A percentile compares a stretch with the other conserved stretches of the same genome.
These are phyloP conservation scores for Periconia sp. DNA, from an alignment of 2,329 filamentous ascomycete species.

Conservation along the genomic window DNA sequence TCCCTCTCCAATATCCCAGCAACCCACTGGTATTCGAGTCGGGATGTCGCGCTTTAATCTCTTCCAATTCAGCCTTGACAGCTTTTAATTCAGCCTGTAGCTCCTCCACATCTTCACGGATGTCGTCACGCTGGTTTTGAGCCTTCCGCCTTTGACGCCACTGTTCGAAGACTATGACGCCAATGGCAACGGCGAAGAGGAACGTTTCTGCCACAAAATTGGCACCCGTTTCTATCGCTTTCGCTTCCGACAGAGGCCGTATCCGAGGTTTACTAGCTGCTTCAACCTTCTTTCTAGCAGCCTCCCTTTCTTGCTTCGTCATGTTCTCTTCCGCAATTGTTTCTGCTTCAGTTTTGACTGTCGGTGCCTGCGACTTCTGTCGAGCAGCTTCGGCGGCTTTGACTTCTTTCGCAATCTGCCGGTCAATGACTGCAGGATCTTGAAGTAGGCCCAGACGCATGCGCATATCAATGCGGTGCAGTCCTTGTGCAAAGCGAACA, in stretches of 20 bases:
- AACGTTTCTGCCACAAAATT: slow-evolving; percentile 71
- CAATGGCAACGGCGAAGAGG: slow-evolving; percentile 64
- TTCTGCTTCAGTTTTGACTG: slow-evolving; percentile 64
- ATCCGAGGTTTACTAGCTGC: slow-evolving; percentile 55
- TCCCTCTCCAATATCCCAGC: slow-evolving; percentile 33
- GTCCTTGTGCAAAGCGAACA: slow-evolving; percentile 62
- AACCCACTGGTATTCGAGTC: slow-evolving; percentile 27
- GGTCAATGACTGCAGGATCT: slow-evolving; percentile 58
- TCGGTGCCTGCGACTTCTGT: slow-evolving; percentile 54
- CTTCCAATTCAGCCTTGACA: slow-evolving; percentile 44
- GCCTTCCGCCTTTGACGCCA: slow-evolving; percentile 64
- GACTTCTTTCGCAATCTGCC: slow-evolving; percentile 55
- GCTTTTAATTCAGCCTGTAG: slow-evolving; percentile 53
- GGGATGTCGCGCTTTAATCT: slow-evolving; percentile 40
- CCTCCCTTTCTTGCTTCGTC: slow-evolving; percentile 50
- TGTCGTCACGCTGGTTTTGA: slow-evolving; percentile 59
- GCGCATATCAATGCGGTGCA: slow-evolving; percentile 69
- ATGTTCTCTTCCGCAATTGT: slow-evolving; percentile 58
- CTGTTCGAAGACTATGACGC: slow-evolving; percentile 64
- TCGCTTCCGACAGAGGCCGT: slow-evolving; percentile 65
- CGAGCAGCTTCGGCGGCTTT: slow-evolving; percentile 59
- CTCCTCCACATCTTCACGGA: slow-evolving; percentile 60
- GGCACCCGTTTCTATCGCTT: slow-evolving; percentile 69
- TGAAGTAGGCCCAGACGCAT: slow-evolving; percentile 67
- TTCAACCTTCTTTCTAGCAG: slow-evolving; percentile 48